Evolutionary conservation across 768 basidiomycete genomes (phyloP).

Genomic region (Kondoa subrosea): DNA sequence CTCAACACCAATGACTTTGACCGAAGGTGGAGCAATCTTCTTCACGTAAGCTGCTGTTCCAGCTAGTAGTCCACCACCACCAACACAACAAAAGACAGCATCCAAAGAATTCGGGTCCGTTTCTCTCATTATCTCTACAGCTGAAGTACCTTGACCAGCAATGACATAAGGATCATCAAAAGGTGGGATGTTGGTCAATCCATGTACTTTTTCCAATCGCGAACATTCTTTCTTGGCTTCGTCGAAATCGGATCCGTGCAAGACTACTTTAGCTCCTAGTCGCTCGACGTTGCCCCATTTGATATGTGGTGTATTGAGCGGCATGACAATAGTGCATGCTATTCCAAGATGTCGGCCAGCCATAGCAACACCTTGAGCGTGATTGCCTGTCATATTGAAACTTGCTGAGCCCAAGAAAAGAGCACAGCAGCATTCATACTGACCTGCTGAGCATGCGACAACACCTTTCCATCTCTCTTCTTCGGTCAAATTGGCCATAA

Average conservation of each 20-base stretch:
- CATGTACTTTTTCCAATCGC: conserved; percentile 55
- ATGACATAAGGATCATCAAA: conserved; percentile 95
- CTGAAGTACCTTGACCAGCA: conserved; percentile 89
- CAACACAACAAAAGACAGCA: conserved; percentile 75
- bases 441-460: conserved; percentile 92
- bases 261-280: conserved; percentile 81
- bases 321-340: conserved; percentile 99
- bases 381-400: conserved; percentile 52
- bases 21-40: conserved; percentile 67
- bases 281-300: conserved; percentile 91
- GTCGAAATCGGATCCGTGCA: conserved; percentile 84
- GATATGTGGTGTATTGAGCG: conserved; percentile 79
- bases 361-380: conserved; percentile 93
- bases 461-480: conserved; percentile 96
- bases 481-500: conserved; percentile 73
- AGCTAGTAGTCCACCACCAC: conserved; percentile 83
- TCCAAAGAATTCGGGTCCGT: conserved; percentile 48
- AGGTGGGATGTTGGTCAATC: conserved; percentile 80
- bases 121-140: conserved; percentile 88
- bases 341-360: conserved; percentile 74
- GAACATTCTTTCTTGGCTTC: conserved; percentile 89
- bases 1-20: conserved; percentile 75
- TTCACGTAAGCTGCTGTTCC: conserved; percentile 86
- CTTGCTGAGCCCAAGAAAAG: not conserved
- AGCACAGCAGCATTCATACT: conserved; percentile 36